Evolutionary conservation across 805 yeast genomes (phyloP).

Genomic region (Ogataea ganodermae): DNA sequence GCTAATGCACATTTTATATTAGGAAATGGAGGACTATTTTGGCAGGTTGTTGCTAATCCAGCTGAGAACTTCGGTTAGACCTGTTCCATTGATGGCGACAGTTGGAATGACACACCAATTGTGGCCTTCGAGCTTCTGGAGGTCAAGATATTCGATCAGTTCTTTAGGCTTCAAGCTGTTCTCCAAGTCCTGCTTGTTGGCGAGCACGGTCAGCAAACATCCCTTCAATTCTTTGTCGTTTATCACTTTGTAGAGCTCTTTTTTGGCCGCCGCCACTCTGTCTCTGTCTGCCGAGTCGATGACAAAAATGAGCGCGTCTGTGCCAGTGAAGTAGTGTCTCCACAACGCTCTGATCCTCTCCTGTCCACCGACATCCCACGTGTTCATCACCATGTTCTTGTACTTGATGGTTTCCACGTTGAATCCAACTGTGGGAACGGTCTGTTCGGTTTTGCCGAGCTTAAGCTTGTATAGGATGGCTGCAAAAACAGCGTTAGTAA

Average conservation of each 20-base stretch:
- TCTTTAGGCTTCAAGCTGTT: slow-evolving; percentile 78
- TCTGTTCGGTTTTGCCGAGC: slow-evolving; percentile 69
- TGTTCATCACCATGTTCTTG: slow-evolving; percentile 50
- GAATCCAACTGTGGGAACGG: slow-evolving; percentile 94
- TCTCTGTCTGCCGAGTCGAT: slow-evolving; percentile 77
- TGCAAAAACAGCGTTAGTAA: slow-evolving; percentile 6
- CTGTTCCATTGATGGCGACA: slow-evolving; percentile 87
- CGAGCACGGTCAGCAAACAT: slow-evolving; percentile 79
- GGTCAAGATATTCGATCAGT: slow-evolving; percentile 68
- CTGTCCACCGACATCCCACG: slow-evolving; percentile 96
- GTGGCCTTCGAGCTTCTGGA: slow-evolving; percentile 63
- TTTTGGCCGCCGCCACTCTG: slow-evolving; percentile 75
- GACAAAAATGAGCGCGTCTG: slow-evolving; percentile 88
- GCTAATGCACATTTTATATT: neutral
- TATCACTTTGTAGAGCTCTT: slow-evolving; percentile 74
- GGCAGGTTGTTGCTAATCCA: slow-evolving; percentile 59
- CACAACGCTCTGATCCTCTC: slow-evolving; percentile 88
- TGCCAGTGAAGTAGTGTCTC: slow-evolving; percentile 94
- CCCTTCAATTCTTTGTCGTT: slow-evolving; percentile 82
- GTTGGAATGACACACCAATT: slow-evolving; percentile 92
- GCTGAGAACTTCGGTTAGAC: slow-evolving; percentile 81
- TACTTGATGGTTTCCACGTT: slow-evolving; percentile 68
- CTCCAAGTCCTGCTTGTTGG: slow-evolving; percentile 82
- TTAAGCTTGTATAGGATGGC: slow-evolving; percentile 83
- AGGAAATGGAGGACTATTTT: neutral